Evolutionary conservation across 2,329 filamentous ascomycete genomes (phyloP), one percentile per base, ranked within the genome.

Genomic region (Penicillium janthinellum): DNA sequence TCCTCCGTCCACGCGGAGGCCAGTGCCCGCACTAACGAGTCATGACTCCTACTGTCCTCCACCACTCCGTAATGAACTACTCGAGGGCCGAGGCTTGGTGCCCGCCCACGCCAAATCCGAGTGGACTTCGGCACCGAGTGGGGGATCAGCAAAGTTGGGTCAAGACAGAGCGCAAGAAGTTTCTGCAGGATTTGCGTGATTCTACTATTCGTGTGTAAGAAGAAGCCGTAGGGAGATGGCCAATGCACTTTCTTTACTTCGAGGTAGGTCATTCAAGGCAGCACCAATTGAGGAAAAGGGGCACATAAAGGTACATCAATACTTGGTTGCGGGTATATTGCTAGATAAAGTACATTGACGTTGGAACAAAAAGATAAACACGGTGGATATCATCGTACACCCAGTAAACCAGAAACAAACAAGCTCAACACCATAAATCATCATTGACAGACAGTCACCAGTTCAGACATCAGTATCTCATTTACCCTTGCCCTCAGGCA

Each of bases 351-450:
- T 17, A 41, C 34, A 31, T 52, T 31, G 38, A 38, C 44, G 31
- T 31, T 31, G 8, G 31, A 31, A 53, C 35, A 59, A 35, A 25
- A 42, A 37, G 44, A 42, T 14, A 53, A 48, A 58, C 25, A 45
- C 39, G 28, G 56, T 61, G 61, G 64, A 60, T 64, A 64, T 64
- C 60, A 58, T 45, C 12, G 15, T 44, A 55, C 54, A 56, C 20
- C 4, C 11, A 34, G 54, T 35, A 17, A 31, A 44, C 38, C 7
- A 20, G n/a, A 14, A 55, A 8, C 31, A 14, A 25, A 22, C 4
- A 15, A 50, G 25, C 37, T 8, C 14, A 44, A 25, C 38, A 14
- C 31, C 45, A 7, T 20, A 35, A 38, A 35, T 38, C 2, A 25
- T 44, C 53, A 61, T 42, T 57, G 44, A 56, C 57, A 57, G 12